Evolutionary conservation across 2,329 filamentous ascomycete species (phyloP), one percentile per base, ranked within the genome.

Genomic region (Phaeosphaeriaceae sp.): DNA sequence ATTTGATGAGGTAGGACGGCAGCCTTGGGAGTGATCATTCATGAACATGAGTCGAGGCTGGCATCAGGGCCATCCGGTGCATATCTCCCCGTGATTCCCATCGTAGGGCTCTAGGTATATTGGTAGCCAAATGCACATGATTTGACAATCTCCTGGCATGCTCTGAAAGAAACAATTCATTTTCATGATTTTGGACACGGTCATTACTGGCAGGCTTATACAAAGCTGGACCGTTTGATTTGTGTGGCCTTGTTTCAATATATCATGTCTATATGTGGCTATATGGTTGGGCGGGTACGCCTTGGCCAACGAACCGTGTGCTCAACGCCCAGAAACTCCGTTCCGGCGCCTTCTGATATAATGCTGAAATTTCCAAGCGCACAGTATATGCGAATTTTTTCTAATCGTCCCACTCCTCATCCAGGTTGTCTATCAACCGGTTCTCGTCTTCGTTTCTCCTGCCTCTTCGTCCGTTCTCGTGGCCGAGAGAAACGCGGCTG

Each of bases 361-460:
- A 51, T 46, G 51, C 33, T 44, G 47, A 51, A 27, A 21, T 25
- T 36, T 10, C 19, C 19, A 40, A 40, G 36, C 36, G 15, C 22
- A 27, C 21, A 47, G 20, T 13, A 47, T 11, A 15, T 15, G 45
- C 15, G 27, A 27, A 48, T 27, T 19, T 24, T 48, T n/a, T 40
- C 55, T 66, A 84, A 65, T 97, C 93, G 68, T 97, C 93, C 94
- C 94, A 98, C 75, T 97, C 93, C 77, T 98, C 94, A 71, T 98
- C 95, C 58, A 97, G 83, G 78, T 97, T 92, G 76, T 98, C 94
- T 76, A 99, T 98, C 68, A 98, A 80, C 62, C 93, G 83, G 77
- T 98, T 97, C 79, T 98, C 95, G 54, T 93, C 93, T 58, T 97
- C 94, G 7, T 85, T 78, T 22, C 80, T 75, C 13, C 80, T 74